Percentiles rank a stretch among this genome's conserved stretches.
Conservation (phyloP, 1,284 basidiomycete species). For the Moesziomyces aphidis region DNA sequence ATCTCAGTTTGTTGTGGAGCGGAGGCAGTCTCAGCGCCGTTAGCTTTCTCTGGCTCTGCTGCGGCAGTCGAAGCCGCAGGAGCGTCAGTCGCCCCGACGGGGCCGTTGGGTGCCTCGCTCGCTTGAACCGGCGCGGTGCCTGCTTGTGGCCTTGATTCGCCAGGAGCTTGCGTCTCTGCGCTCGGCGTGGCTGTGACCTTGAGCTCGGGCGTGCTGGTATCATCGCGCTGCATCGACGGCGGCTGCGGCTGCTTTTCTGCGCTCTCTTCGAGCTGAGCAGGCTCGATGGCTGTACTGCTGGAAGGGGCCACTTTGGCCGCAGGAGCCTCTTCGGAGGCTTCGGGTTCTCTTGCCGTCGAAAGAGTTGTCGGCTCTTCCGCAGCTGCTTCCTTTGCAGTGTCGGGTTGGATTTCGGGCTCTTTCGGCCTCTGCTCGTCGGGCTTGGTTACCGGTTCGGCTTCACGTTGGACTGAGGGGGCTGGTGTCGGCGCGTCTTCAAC, state of each 20-base stretch:
- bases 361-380: background rate
- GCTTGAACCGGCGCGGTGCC: background rate
- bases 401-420: background rate
- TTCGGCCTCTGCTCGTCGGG: background rate
- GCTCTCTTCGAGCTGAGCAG: background rate
- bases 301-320: slow-evolving; percentile 1
- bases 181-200: slow-evolving; percentile 4
- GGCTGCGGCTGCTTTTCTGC: background rate
- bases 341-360: background rate
- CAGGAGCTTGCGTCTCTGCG: background rate
- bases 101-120: background rate
- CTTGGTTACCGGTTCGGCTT: background rate
- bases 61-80: background rate
- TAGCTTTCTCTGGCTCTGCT: background rate
- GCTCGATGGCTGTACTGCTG: background rate
- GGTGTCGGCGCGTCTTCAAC: background rate
- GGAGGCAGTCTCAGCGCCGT: background rate
- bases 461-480: background rate
- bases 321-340: slow-evolving; percentile 3
- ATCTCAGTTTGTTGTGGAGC: background rate
- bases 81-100: slow-evolving; percentile 1
- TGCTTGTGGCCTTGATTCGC: background rate
- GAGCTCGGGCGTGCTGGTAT: slow-evolving; percentile 18
- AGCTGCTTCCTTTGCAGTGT: background rate
- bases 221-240: slow-evolving; percentile 6